Evolutionary conservation across 1,139 yeast species (phyloP), one percentile per base, ranked within the genome.

Genomic region (Suhomyces taliae): DNA sequence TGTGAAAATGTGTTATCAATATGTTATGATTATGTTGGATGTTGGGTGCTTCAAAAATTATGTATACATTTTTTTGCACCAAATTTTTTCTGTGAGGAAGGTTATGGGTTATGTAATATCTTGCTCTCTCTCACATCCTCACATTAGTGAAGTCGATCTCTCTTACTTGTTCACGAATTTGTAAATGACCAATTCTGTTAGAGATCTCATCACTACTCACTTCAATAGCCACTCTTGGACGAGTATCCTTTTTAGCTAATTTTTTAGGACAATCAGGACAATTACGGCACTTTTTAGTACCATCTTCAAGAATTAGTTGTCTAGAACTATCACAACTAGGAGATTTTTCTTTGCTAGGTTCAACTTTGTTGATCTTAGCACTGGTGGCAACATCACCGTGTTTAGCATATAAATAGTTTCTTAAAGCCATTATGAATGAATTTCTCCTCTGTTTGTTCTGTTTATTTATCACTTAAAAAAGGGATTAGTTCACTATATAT

Each of bases 351-450:
- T 38, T 31, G 36, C 31, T 14, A 8, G 54, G 36, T n/a, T 51
- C 51, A 10, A 53, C 46, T 51, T 58, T 62, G 50, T 64, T 66
- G 38, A 66, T 65, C 35, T 57, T 58, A 19, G 63, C 55, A 8
- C 41, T 48, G 41, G 53, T 58, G 49, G 44, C 54, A 12, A 50
- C 49, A 54, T 69, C 55, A 44, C 57, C 59, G 53, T 73, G 77
- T 50, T 72, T 73, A 9, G 78, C 77, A 53, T 73, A 73, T 45
- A 73, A 51, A 51, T 73, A 73, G 53, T 73, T 70, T 59, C 77
- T 67, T 44, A 73, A 64, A 4, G 78, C 78, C 78, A 73, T 72
- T 31, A n/a, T 34, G 35, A 8, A 14, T 19, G 3, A 19, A 19
- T 1, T 19, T 19, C 4, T 19, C 24, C 24, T 6, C 24, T 19